Conservation (phyloP, 2,329 filamentous ascomycete genomes). For the Diaporthe eres region DNA sequence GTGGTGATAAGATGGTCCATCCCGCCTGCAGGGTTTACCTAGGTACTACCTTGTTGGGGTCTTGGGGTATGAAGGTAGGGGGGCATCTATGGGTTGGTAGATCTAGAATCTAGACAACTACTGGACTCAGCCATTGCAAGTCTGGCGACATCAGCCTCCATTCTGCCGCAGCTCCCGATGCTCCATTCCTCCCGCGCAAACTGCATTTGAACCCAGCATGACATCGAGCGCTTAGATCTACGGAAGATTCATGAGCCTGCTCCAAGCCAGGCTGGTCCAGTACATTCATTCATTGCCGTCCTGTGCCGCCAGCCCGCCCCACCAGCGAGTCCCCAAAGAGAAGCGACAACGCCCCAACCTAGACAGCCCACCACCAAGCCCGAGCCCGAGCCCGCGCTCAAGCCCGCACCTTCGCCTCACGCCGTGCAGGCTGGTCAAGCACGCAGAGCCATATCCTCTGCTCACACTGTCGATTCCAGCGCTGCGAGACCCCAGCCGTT, state of each 20-base stretch:
- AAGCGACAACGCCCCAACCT: background rate
- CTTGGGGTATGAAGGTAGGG: conserved; percentile 1
- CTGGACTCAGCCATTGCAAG: conserved; percentile 2
- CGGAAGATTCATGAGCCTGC: conserved; percentile 15
- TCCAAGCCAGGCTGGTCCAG: conserved; percentile 21
- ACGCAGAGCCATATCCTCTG: conserved; percentile 21
- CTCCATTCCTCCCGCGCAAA: background rate
- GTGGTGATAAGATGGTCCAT: conserved; percentile 4
- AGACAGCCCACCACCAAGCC: background rate
- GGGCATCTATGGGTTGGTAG: background rate
- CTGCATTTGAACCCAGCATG: conserved; percentile 9
- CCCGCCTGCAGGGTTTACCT: background rate
- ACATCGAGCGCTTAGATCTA: conserved; percentile 4
- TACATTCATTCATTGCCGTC: background rate
- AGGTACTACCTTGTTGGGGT: background rate
- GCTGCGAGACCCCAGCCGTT: conserved; percentile 21
- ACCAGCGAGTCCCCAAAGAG: background rate
- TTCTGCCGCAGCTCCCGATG: conserved; percentile 22
- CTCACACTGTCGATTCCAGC: background rate
- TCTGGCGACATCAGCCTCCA: conserved; percentile 17
- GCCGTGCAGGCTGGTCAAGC: conserved; percentile 6
- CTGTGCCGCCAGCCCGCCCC: background rate
- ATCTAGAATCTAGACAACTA: background rate
- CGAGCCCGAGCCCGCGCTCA: conserved; percentile 12
- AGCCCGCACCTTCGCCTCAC: conserved; percentile 11